A percentile compares a stretch with the other conserved stretches of the same genome.
These are phyloP conservation scores for Aspergillus taichungensis DNA, from an alignment of 495 filamentous ascomycete genomes.

Conservation along the genomic window DNA sequence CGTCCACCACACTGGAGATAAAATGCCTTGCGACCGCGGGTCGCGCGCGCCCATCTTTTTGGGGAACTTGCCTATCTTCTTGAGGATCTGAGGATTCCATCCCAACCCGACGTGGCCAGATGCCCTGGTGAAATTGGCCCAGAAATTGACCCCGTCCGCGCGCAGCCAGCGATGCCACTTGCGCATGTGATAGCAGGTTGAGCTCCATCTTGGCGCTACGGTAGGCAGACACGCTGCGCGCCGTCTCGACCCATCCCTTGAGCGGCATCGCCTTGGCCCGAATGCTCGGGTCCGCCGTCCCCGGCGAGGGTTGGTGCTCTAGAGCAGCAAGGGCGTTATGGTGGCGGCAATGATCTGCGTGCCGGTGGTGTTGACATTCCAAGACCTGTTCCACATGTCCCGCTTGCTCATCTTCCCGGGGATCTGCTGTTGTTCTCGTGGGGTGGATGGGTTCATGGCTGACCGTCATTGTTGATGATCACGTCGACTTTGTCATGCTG, in stretches of 20 bases:
- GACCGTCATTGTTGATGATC: conserved; percentile 45
- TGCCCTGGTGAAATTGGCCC: too few relatives aligned
- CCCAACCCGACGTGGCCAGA: too few relatives aligned
- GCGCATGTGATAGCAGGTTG: conserved; percentile 44
- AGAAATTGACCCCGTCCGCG: too few relatives aligned
- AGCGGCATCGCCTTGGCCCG: conserved; percentile 25
- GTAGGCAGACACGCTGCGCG: conserved; percentile 27
- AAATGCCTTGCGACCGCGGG: too few relatives aligned
- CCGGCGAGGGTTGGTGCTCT: conserved; percentile 32
- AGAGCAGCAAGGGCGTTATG: conserved; percentile 38
- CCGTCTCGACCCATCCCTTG: conserved; percentile 40
- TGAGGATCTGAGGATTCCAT: too few relatives aligned
- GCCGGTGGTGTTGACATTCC: conserved; percentile 48
- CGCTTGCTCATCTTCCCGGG: conserved; percentile 24
- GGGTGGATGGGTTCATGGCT: neutral
- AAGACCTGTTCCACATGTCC: conserved; percentile 41
- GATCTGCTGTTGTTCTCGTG: conserved; percentile 16
- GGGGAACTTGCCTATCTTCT: too few relatives aligned
- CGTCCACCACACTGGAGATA: too few relatives aligned
- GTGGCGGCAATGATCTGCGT: conserved; percentile 40
- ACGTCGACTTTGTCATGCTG: conserved; percentile 40
- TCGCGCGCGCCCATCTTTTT: too few relatives aligned
- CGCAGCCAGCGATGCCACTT: too few relatives aligned
- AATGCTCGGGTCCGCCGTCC: conserved; percentile 17
- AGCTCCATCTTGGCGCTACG: conserved; percentile 49